Evolutionary conservation across 2,329 filamentous ascomycete species (phyloP).

Genomic region (Venturia nashicola): DNA sequence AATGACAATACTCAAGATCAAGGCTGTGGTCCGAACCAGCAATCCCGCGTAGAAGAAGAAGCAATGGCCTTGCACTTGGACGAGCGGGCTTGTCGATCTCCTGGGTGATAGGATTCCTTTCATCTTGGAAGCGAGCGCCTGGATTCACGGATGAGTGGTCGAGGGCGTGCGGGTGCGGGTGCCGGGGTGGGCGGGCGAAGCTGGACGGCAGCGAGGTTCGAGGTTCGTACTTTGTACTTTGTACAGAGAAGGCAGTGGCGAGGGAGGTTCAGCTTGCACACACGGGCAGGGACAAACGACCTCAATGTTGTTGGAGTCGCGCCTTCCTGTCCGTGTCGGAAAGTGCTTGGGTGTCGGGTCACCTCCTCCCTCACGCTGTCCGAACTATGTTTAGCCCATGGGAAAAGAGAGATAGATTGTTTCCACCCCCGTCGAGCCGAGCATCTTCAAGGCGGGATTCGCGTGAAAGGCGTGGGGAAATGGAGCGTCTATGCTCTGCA

Average conservation of each 20-base stretch:
- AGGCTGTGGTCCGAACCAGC: background rate
- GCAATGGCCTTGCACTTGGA: background rate
- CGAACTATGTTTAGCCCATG: background rate
- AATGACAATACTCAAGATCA: background rate
- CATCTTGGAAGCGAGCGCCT: background rate
- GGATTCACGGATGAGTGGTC: background rate
- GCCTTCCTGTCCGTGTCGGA: background rate
- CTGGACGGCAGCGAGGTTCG: too few relatives aligned
- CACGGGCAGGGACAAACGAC: background rate
- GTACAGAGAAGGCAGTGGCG: background rate
- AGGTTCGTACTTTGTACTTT: too few relatives aligned
- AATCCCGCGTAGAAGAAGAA: slow-evolving; percentile 1
- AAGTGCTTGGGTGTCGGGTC: background rate
- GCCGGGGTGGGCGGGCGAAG: background rate
- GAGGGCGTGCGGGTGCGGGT: background rate
- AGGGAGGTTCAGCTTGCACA: background rate
- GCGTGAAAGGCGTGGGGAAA: too few relatives aligned
- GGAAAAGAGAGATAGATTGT: background rate
- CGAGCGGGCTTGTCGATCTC: background rate
- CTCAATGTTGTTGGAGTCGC: background rate
- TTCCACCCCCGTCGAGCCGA: too few relatives aligned
- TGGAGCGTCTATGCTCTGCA: too few relatives aligned
- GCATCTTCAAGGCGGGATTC: too few relatives aligned
- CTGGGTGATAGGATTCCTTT: background rate
- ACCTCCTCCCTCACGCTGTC: background rate